These are phyloP conservation scores for Yamadazyma sp. DNA, from an alignment of 805 yeast genomes.

Conservation along the genomic window DNA sequence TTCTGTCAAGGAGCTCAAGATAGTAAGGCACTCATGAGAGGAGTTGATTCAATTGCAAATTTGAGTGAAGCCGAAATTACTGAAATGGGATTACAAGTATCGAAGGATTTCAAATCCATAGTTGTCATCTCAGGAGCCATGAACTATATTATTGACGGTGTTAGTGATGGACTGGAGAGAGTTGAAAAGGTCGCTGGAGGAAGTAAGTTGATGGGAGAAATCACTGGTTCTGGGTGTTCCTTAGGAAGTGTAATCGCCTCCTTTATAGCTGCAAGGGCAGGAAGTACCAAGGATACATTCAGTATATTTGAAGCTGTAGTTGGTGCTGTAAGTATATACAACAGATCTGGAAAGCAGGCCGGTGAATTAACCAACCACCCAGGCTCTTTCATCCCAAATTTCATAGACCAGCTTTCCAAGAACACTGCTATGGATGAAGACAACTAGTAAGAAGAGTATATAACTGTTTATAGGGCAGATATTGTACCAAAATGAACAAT, in stretches of 20 bases:
- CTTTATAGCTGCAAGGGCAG: conserved; percentile 45
- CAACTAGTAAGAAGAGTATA: too few species aligned
- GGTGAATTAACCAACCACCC: conserved; percentile 43
- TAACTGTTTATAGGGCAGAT: too few species aligned
- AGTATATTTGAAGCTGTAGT: conserved; percentile 45
- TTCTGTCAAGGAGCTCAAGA: conserved; percentile 6
- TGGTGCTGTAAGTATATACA: conserved; percentile 57
- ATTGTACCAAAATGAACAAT: too few species aligned
- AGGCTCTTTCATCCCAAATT: conserved; percentile 48
- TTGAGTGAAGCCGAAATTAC: conserved; percentile 23
- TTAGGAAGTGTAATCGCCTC: conserved; percentile 71
- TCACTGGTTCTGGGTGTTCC: conserved; percentile 85
- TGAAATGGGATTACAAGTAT: conserved; percentile 46
- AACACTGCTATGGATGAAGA: too few species aligned
- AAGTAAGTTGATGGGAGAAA: conserved; percentile 54
- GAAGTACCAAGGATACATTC: conserved; percentile 13
- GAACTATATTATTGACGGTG: conserved; percentile 25
- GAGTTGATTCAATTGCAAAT: conserved; percentile 57
- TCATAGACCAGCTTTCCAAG: conserved; percentile 36
- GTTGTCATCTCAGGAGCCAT: conserved; percentile 68
- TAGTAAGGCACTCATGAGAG: conserved; percentile 50
- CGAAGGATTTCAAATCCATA: conserved; percentile 49
- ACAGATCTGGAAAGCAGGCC: conserved; percentile 59
- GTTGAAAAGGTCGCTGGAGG: conserved; percentile 51
- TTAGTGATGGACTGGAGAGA: conserved; percentile 12